These are phyloP conservation scores for Flaveria bidentis DNA, from an alignment of 129 eudicot genomes.

Conservation along the genomic window DNA sequence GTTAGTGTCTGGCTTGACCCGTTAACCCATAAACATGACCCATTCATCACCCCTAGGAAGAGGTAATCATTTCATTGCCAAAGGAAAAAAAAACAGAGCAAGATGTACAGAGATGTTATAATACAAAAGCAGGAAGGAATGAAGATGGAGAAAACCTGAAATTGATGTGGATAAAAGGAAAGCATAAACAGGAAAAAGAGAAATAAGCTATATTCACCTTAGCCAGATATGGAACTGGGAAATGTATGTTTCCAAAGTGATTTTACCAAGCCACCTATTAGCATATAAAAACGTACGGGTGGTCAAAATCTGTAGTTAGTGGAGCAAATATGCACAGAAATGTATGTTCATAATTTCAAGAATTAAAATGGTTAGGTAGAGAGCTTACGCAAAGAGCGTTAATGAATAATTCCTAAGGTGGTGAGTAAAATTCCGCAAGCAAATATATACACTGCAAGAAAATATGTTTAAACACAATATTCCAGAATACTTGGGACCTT, in stretches of 20 bases:
- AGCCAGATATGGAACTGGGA: constrained; percentile 68
- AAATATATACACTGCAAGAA: constrained; percentile 71
- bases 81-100: not conserved
- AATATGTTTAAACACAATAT: constrained; percentile 14
- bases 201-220: constrained; percentile 36
- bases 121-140: too few species aligned
- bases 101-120: not conserved
- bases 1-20: not conserved
- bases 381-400: constrained; percentile 49
- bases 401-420: constrained; percentile 57
- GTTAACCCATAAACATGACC: not conserved
- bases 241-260: constrained; percentile 61
- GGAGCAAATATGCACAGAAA: constrained; percentile 11
- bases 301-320: not conserved
- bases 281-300: constrained; percentile 15
- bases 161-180: too few species aligned
- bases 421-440: constrained; percentile 88
- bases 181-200: not conserved
- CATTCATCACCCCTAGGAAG: not conserved
- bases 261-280: constrained; percentile 64
- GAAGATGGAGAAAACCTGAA: too few species aligned
- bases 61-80: not conserved
- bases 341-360: constrained; percentile 2
- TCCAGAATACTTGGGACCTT: not conserved
- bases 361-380: constrained; percentile 9